Evolutionary conservation across 2,329 filamentous ascomycete species (phyloP), one percentile per base, ranked within the genome.

Genomic region (Cladobotryum protrusum): DNA sequence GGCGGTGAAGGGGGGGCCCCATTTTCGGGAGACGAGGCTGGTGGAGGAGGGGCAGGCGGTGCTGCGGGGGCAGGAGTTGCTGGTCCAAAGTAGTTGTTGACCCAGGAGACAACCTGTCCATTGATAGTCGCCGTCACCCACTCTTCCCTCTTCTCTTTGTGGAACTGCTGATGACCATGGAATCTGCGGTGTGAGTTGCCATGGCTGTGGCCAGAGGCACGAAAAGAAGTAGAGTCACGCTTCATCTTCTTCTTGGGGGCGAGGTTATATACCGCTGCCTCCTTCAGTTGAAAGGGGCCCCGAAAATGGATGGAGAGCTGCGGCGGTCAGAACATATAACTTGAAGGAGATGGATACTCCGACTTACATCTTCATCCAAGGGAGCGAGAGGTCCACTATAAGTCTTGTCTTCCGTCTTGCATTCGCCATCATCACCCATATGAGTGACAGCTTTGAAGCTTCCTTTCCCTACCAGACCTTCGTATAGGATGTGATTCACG

Each of bases 281-380:
- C 77, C 61, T 81, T 81, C 32, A 91, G 63, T 36, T 77, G 69
- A 57, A 87, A 65, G 1, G 87, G 86, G 3, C 87, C 87, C 57
- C 86, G 83, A 61, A 90, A 75, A 63, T 89, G 83, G 54, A 88
- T 67, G 1, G 85, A 87, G 29, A 90, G 72, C 85, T 89, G 52
- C 1, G 24, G 35, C 24, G 17, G 47, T 54, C 7, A 54, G 51
- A 20, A 14, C 8, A 14, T 4, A 19, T 19, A 29, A 17, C 17
- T 7, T 24, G 4, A 34, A 20, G 18, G 6, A 33, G 20, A 40
- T 6, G 15, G 19, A 19, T 19, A 11, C 24, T 9, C 12, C 8
- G 9, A 66, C 80, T 67, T 70, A 89, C 86, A 70, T 86, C 85
- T 63, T 86, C 82, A 54, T 86, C 76, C 33, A 89, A 73, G 6